A percentile compares a stretch with the other conserved stretches of the same genome.
Evolutionary conservation across 805 yeast genomes (phyloP).

Genomic region (Barnettozyma pratensis): DNA sequence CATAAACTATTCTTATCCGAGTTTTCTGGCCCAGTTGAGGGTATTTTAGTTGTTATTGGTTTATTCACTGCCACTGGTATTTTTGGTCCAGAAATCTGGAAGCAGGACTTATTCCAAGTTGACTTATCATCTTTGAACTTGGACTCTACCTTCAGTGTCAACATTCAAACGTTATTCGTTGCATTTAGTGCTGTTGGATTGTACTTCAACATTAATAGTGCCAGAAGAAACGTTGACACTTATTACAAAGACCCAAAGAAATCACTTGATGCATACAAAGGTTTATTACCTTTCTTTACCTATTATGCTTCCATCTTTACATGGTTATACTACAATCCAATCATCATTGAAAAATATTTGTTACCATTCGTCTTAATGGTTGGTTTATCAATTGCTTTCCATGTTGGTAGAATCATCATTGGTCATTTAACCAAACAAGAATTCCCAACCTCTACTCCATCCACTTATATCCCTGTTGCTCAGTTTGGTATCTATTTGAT

Average conservation of each 20-base stretch:
- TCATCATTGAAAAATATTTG: constrained; percentile 28
- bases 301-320: constrained; percentile 25
- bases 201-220: constrained; percentile 63
- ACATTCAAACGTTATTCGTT: constrained; percentile 39
- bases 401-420: constrained; percentile 86
- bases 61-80: constrained; percentile 60
- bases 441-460: constrained; percentile 70
- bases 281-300: constrained; percentile 61
- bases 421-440: constrained; percentile 78
- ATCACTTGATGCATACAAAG: constrained; percentile 37
- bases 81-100: constrained; percentile 69
- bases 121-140: constrained; percentile 15
- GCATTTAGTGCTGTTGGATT: constrained; percentile 49
- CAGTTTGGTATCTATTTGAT: constrained; percentile 35
- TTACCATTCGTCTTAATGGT: constrained; percentile 64
- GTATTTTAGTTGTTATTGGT: constrained; percentile 59
- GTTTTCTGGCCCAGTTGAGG: constrained; percentile 94
- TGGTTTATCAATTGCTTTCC: constrained; percentile 73
- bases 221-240: constrained; percentile 52
- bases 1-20: constrained; percentile 72
- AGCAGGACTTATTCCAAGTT: constrained; percentile 34
- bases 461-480: constrained; percentile 57
- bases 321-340: constrained; percentile 49
- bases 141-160: constrained; percentile 27
- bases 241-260: constrained; percentile 33